Conservation (phyloP, 2,329 filamentous ascomycete species). For the Colletotrichum coccodes region DNA sequence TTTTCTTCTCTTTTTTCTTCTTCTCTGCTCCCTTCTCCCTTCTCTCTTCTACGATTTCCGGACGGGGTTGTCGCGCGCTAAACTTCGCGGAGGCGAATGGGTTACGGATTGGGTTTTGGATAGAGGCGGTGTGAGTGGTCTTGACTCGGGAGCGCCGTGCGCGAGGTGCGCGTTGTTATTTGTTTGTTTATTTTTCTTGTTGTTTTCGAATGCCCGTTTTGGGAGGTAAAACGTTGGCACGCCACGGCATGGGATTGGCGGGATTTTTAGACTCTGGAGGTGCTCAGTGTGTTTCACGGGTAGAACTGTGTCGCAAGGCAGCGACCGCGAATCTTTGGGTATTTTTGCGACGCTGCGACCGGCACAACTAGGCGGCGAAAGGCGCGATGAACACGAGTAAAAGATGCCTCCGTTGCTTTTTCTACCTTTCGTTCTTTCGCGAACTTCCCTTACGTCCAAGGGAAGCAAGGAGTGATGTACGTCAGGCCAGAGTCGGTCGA, state of each 20-base stretch:
- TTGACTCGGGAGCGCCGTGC: background rate
- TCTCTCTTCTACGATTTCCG: background rate
- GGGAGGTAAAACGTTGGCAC: background rate
- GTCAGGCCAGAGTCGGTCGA: background rate
- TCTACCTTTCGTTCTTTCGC: background rate
- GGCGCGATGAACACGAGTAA: background rate
- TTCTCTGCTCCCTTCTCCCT: too few species aligned
- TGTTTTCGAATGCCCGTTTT: background rate
- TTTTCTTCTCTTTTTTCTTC: background rate
- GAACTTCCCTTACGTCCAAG: background rate
- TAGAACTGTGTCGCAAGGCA: background rate
- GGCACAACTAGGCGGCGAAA: background rate
- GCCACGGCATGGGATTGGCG: conserved; percentile 2
- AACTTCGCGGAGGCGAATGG: conserved; percentile 8
- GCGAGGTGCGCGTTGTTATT: background rate
- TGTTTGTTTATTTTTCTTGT: background rate
- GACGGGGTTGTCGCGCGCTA: background rate
- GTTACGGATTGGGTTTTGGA: conserved; percentile 22
- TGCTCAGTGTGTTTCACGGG: background rate
- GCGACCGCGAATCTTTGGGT: background rate
- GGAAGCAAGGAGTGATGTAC: background rate
- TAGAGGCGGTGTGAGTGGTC: conserved; percentile 20
- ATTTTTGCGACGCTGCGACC: background rate
- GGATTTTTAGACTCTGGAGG: background rate
- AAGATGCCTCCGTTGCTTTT: background rate